Evolutionary conservation across 2,329 filamentous ascomycete species (phyloP), one percentile per base, ranked within the genome.

Genomic region (Zymoseptoria passerinii): DNA sequence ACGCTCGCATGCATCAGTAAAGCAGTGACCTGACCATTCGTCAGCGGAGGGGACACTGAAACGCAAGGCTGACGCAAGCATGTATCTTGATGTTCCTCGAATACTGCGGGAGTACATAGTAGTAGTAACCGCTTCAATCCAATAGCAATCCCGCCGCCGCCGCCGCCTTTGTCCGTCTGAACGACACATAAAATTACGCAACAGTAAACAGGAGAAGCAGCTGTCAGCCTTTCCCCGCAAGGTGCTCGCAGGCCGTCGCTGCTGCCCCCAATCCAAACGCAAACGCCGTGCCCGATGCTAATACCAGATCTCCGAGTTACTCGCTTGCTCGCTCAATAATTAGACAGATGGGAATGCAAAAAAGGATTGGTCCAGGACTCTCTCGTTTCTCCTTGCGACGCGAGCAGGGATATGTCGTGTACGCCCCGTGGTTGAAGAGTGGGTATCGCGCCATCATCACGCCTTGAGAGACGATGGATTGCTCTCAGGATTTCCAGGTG

Each of bases 401-500:
- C 49, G 9, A 18, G 40, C 18, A 13, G 40, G 18, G 10, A 48
- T 23, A 48, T 48, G 40, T 13, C 13, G 13, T 6, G 40, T 18
- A 2, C 10, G 40, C 10, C 2, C 13, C 18, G 40, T 6, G 4
- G 40, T 48, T 48, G 40, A 4, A 13, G 40, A 18, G 16, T 44
- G 35, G 35, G 35, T n/a, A 44, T 44, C 51, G 44, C 8, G 16
- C 28, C 40, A 13, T 2, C 16, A 28, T 58, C 48, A 65, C 28
- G 60, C 58, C 50, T 65, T 65, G 56, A 57, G 60, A 7, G 63
- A 65, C 4, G 61, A 63, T 18, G 63, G 60, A 50, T 61, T 58
- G 55, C 63, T 63, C 50, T 63, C 61, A n/a, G 55, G 58, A 35
- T 60, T 60, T 23, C 55, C 58, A 49, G 59, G 56, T 23, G 61